Conservation (phyloP, 2,329 filamentous ascomycete species). For the Pseudogymnoascus sp. region DNA sequence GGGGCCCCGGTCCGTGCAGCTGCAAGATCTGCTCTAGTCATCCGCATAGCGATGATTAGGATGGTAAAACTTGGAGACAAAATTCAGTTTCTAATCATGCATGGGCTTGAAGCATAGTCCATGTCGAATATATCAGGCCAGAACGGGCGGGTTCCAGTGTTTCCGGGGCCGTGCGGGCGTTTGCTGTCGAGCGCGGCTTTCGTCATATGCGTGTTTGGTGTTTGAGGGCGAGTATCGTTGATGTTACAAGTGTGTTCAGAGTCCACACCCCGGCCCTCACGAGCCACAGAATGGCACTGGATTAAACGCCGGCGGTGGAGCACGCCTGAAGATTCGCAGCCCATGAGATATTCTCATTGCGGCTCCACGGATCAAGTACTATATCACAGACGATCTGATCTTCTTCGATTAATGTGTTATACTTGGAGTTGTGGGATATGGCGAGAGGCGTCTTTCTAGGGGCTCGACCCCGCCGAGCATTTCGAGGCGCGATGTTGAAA, state of each 20-base stretch:
- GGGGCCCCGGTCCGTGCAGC: not conserved
- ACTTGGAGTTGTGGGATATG: not conserved
- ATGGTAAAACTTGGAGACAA: constrained; percentile 6
- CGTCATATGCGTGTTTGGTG: constrained; percentile 6
- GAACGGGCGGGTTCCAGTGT: not conserved
- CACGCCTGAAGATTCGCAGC: not conserved
- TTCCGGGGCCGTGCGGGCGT: constrained; percentile 4
- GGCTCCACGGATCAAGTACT: constrained; percentile 1
- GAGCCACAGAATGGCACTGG: not conserved
- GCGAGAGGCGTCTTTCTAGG: not conserved
- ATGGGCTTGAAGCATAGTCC: constrained; percentile 4
- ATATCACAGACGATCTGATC: constrained; percentile 27
- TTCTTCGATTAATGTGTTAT: constrained; percentile 19
- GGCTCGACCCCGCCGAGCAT: not conserved
- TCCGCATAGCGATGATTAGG: constrained; percentile 2
- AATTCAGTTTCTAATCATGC: constrained; percentile 4
- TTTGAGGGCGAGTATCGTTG: constrained; percentile 3
- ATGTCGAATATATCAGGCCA: constrained; percentile 1
- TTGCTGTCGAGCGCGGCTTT: not conserved
- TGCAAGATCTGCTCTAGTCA: constrained; percentile 4
- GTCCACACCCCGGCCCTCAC: not conserved
- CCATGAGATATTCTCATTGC: not conserved
- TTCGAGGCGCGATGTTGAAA: constrained; percentile 1
- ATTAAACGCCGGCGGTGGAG: not conserved
- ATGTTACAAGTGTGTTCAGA: constrained; percentile 6